phyloP scores from a whole-genome alignment of 202 grass and related monocot species.

The Brachypodium distachyon region DNA sequence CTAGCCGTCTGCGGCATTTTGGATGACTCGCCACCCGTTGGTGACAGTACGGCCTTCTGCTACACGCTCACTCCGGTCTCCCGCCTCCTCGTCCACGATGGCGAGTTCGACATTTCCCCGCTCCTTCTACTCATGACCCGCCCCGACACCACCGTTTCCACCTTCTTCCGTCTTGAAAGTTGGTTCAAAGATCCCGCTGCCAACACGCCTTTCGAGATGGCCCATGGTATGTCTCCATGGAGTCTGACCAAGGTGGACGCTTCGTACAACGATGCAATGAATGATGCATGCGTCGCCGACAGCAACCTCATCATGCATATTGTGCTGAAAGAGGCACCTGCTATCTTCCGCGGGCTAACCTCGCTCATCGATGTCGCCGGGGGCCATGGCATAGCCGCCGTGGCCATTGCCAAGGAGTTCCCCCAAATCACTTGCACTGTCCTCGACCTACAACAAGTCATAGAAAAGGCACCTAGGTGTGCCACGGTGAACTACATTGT shows the following conservation, averaged over 20 bases:
- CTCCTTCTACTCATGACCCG: not conserved
- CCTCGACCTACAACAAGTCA: conserved; percentile 31
- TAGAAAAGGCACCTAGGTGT: not conserved
- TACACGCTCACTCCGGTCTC: conserved; percentile 31
- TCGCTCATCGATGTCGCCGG: conserved; percentile 37
- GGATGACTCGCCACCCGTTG: not conserved
- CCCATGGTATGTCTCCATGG: not conserved
- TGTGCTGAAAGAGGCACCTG: not conserved
- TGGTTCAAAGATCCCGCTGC: conserved; percentile 1
- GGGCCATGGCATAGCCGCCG: conserved; percentile 1
- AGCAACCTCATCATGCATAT: conserved; percentile 12
- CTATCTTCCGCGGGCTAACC: conserved; percentile 12
- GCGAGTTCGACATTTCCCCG: not conserved
- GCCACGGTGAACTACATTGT: conserved; percentile 1
- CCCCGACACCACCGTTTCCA: not conserved
- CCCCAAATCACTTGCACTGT: conserved; percentile 30
- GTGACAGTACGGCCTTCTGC: not conserved
- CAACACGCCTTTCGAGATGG: not conserved
- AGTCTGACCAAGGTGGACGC: not conserved
- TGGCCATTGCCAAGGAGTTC: conserved; percentile 28
- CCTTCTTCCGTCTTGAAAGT: not conserved
- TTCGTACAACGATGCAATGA: not conserved
- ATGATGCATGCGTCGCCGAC: not conserved
- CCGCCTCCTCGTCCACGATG: conserved; percentile 5
- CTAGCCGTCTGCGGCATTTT: conserved; percentile 27